These are phyloP conservation scores for Acacia melanoxylon DNA, from an alignment of 306 rosid species.

Conservation along the genomic window DNA sequence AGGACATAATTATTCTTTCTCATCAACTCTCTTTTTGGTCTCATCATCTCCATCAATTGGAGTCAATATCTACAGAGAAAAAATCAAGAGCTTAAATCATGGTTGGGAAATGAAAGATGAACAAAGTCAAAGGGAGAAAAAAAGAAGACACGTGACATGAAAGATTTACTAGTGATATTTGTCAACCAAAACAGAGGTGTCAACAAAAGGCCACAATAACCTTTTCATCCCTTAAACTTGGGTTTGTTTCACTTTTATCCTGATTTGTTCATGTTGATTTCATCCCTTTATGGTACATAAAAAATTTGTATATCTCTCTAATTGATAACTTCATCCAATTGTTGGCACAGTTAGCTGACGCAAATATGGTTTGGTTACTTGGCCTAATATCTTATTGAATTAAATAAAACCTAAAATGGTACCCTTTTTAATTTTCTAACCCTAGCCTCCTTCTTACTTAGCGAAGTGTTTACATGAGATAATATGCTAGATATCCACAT, in stretches of 20 bases:
- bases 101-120: not conserved
- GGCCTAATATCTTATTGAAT: not conserved
- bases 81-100: slow-evolving; percentile 15
- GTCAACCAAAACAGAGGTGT: not conserved
- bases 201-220: not conserved
- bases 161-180: slow-evolving; percentile 1
- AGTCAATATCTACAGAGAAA: slow-evolving; percentile 39
- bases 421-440: too few species aligned
- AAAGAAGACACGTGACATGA: not conserved
- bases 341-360: not conserved
- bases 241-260: not conserved
- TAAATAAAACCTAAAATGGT: not conserved
- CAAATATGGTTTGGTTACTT: not conserved
- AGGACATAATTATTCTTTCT: slow-evolving; percentile 27
- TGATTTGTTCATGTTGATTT: not conserved
- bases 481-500: not conserved
- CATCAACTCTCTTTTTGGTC: slow-evolving; percentile 35
- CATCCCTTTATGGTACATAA: not conserved
- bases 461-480: not conserved
- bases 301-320: not conserved
- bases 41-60: slow-evolving; percentile 39
- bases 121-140: not conserved
- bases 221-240: not conserved
- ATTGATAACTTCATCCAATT: not conserved
- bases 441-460: not conserved